Evolutionary conservation across 2,329 filamentous ascomycete species (phyloP), one percentile per base, ranked within the genome.

Genomic region (Epichloe amarillans): DNA sequence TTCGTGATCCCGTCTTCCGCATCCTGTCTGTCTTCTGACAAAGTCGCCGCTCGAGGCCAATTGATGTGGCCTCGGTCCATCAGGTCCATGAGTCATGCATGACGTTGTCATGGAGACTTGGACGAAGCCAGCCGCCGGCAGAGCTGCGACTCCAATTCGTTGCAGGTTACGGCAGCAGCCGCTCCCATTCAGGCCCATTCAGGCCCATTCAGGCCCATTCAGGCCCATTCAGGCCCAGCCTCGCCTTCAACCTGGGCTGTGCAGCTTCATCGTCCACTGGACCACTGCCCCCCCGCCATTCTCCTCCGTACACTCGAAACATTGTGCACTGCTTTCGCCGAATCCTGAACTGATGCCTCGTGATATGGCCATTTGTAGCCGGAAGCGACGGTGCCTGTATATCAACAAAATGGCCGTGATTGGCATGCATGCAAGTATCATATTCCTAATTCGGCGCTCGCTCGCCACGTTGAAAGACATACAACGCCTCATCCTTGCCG

Each of bases 401-500:
- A 30, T 30, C 8, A 30, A 30, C 8, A 30, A 8, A 30, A 30
- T 30, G 10, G 30, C 30, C 30, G 30, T 30, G 8, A 30, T 30
- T 30, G 30, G 26, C 26, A 30, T 14, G 36, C 15, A 3, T 38
- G 14, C 12, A n/a, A 30, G 14, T 12, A 8, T 33, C 43, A n/a
- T 36, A n/a, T 21, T 39, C 46, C 48, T 14, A 14, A 11, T 11
- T 23, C n/a, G 63, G 63, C 19, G 64, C 69, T 53, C 67, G 63
- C n/a, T 67, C 59, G 15, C 72, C 71, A 50, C 73, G 62, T 58
- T 76, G 72, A 56, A 84, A 88, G 19, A 86, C 74, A 64, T 82
- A 88, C 50, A 88, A 60, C 0, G 80, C 84, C 66, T 89, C 84
- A 58, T 89, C 85, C 64, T 88, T 88, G 30, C 82, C 84, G 3